phyloP scores from a whole-genome alignment of 1,284 basidiomycete species.

The Austroboletus novae-zelandiae region DNA sequence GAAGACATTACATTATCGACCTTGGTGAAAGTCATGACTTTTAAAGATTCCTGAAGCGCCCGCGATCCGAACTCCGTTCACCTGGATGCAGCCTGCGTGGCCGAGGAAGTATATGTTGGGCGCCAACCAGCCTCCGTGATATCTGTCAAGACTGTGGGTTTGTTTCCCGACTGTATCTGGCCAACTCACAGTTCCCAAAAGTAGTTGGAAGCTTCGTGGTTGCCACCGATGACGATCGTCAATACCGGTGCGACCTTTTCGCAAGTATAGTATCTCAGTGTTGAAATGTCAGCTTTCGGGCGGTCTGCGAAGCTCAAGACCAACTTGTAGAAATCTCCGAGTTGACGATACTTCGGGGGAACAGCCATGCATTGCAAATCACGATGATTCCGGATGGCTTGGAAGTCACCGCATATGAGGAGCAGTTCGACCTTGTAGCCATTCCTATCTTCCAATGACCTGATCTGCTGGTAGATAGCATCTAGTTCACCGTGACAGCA shows the following conservation, averaged over 20 bases:
- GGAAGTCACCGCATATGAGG: conserved; percentile 94
- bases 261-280: conserved; percentile 80
- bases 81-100: conserved; percentile 84
- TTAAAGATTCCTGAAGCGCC: conserved; percentile 96
- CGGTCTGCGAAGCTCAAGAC: neutral
- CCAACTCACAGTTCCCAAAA: conserved; percentile 88
- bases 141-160: conserved; percentile 44
- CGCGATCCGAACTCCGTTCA: conserved; percentile 84
- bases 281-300: neutral
- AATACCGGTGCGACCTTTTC: conserved; percentile 79
- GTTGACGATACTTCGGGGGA: conserved; percentile 82
- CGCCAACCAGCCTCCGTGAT: conserved; percentile 95
- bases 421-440: conserved; percentile 78
- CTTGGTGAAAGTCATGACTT: conserved; percentile 70
- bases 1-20: conserved; percentile 39
- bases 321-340: conserved; percentile 85
- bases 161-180: neutral
- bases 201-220: conserved; percentile 97
- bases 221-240: conserved; percentile 96
- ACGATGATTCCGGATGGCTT: conserved; percentile 83
- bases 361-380: conserved; percentile 92
- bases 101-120: conserved; percentile 98
- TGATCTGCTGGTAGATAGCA: conserved; percentile 82
- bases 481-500: conserved; percentile 93
- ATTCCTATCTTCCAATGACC: conserved; percentile 58